phyloP scores from a whole-genome alignment of 2,329 filamentous ascomycete species.

The Fusarium napiforme region DNA sequence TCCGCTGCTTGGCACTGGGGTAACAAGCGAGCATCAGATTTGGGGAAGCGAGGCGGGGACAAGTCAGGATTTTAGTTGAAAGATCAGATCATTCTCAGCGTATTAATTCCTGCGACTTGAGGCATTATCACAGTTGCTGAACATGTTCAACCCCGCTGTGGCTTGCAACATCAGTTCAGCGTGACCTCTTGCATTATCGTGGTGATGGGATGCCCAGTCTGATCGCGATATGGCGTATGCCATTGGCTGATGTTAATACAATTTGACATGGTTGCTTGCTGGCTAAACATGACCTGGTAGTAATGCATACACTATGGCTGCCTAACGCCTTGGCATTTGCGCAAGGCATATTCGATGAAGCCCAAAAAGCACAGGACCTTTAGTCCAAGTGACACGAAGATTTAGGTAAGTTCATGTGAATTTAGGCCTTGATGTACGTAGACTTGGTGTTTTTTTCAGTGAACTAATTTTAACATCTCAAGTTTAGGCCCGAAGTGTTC shows the following conservation, averaged over 20 bases:
- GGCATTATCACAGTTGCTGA: too few relatives aligned
- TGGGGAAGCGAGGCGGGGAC: background rate
- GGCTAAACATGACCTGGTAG: background rate
- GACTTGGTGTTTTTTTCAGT: background rate
- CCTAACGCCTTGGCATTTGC: background rate
- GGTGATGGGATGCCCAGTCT: background rate
- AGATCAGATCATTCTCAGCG: background rate
- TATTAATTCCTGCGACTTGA: background rate
- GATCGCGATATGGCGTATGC: background rate
- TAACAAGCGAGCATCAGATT: background rate
- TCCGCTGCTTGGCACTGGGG: background rate
- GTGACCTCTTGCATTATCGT: background rate
- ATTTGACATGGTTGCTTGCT: background rate
- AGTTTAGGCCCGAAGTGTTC: background rate
- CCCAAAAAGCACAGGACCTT: background rate
- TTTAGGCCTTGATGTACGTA: background rate
- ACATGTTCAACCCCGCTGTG: background rate
- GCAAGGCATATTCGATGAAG: background rate
- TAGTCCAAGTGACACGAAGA: background rate
- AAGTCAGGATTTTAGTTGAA: background rate
- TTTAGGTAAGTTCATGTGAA: background rate
- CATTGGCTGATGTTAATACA: background rate
- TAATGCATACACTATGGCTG: background rate
- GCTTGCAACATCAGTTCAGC: background rate
- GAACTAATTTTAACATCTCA: background rate